A percentile compares a stretch with the other conserved stretches of the same genome.
Conservation (phyloP, 2,329 filamentous ascomycete genomes). For the Claviceps cyperi region DNA sequence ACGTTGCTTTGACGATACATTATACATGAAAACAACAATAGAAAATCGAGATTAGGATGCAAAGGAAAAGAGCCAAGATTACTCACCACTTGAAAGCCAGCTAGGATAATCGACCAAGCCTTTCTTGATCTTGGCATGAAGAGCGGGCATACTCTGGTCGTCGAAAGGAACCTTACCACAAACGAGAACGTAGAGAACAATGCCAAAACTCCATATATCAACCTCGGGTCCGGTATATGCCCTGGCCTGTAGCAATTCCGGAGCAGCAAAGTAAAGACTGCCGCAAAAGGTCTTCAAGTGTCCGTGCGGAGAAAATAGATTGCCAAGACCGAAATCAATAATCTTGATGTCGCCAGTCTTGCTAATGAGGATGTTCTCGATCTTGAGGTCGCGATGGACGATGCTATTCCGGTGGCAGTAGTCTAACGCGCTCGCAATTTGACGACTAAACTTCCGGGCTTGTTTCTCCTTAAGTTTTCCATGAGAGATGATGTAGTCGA, state of each 20-base stretch:
- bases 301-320: slow-evolving; percentile 73
- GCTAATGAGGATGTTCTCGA: slow-evolving; percentile 97
- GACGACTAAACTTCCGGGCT: slow-evolving; percentile 90
- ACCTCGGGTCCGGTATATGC: slow-evolving; percentile 95
- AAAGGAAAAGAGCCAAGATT: slow-evolving; percentile 9
- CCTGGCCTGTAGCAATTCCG: slow-evolving; percentile 82
- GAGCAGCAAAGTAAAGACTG: slow-evolving; percentile 93
- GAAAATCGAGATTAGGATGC: neutral
- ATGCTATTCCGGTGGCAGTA: slow-evolving; percentile 98
- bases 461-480: slow-evolving; percentile 97
- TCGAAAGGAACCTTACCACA: slow-evolving; percentile 98
- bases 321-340: slow-evolving; percentile 95
- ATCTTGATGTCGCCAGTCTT: slow-evolving; percentile 99
- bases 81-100: slow-evolving; percentile 70
- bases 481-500: slow-evolving; percentile 98
- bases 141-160: slow-evolving; percentile 95
- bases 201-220: slow-evolving; percentile 97
- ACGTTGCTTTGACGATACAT: neutral
- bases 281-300: slow-evolving; percentile 95
- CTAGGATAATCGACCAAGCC: slow-evolving; percentile 89
- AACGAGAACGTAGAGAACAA: slow-evolving; percentile 91
- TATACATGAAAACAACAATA: neutral
- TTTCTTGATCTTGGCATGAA: slow-evolving; percentile 98
- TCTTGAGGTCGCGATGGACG: slow-evolving; percentile 93
- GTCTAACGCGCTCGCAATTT: slow-evolving; percentile 91